Evolutionary conservation across 768 basidiomycete species (phyloP), one percentile per base, ranked within the genome.

Genomic region (Mycena filopes): DNA sequence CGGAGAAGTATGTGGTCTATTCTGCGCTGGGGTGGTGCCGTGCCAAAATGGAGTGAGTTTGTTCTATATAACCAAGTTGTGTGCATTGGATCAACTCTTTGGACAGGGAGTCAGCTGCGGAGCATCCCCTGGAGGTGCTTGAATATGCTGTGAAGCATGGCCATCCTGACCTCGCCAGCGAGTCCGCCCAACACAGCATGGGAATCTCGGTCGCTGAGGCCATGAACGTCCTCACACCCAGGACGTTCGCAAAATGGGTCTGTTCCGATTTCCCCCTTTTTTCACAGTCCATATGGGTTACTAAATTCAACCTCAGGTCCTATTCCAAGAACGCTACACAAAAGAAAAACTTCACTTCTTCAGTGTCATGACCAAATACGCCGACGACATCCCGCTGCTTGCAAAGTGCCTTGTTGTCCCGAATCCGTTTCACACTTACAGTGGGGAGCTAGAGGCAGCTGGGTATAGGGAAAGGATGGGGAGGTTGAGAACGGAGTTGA

Each of bases 1-100:
- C 66, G 7, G 71, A 74, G 68, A 74, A 74, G 36, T 74, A 74
- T 38, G 28, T 65, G 56, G 55, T 75, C 3, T 71, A 70, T 31
- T 29, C 51, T 2, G 64, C 57, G 6, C 20, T 66, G 25, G 46
- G 36, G 42, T 29, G 25, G n/a, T 66, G 26, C 20, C 26, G 43
- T 12, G 8, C 21, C n/a, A 36, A 21, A 18, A 60, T 66, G 64
- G 13, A 59, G 64, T 66, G 23, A 49, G 63, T 63, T 16, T 26
- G 47, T 41, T 29, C 8, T 20, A 1, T 20, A 28, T 8, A 5
- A 36, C 18, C 43, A 29, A 9, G 2, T 21, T 25, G 18, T 10
- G 26, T 20, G 18, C 21, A 40, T 29, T 20, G 40, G 16, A n/a
- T n/a, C n/a, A n/a, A n/a, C n/a, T n/a, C n/a, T 20, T 7, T 23